A percentile compares a stretch with the other conserved stretches of the same genome.
Conservation (phyloP, 1,284 basidiomycete species). For the Anthracocystis panici-leucophaei region DNA sequence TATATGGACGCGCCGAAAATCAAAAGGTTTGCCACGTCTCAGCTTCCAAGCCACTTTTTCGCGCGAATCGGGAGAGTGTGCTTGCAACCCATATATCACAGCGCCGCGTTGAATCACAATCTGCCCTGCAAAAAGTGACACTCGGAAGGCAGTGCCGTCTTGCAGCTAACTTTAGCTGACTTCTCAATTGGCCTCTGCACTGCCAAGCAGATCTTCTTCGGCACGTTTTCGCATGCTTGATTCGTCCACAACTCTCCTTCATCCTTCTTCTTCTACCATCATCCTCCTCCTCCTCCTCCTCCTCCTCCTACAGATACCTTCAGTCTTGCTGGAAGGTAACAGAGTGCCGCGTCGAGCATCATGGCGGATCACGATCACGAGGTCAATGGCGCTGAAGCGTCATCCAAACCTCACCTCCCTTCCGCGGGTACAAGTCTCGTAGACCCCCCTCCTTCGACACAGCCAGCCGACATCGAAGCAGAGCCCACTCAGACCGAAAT, state of each 20-base stretch:
- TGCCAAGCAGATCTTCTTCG: slow-evolving; percentile 10
- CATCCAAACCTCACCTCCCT: slow-evolving; percentile 41
- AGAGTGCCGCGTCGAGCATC: slow-evolving; percentile 66
- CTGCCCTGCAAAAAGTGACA: neutral
- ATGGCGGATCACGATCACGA: slow-evolving; percentile 43
- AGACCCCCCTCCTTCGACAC: slow-evolving; percentile 14
- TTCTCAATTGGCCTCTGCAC: slow-evolving; percentile 3
- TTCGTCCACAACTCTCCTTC: neutral
- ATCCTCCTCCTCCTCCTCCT: neutral
- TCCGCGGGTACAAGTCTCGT: slow-evolving; percentile 42
- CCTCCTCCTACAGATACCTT: neutral
- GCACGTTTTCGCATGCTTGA: slow-evolving; percentile 3
- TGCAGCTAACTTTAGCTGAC: neutral
- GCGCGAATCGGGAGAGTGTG: too few species aligned
- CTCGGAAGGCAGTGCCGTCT: neutral
- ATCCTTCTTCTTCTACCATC: slow-evolving; percentile 72
- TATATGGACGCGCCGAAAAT: too few species aligned
- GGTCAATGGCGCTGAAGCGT: slow-evolving; percentile 17
- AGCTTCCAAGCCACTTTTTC: too few species aligned
- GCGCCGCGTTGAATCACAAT: too few species aligned
- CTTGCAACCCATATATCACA: too few species aligned
- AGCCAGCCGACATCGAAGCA: neutral
- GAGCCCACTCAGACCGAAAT: neutral
- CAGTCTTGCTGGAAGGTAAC: neutral
- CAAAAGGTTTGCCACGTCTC: too few species aligned